Evolutionary conservation across 108 stramenopile genomes (phyloP), one percentile per base, ranked within the genome.

Genomic region (Cyclostephanos tholiformis): DNA sequence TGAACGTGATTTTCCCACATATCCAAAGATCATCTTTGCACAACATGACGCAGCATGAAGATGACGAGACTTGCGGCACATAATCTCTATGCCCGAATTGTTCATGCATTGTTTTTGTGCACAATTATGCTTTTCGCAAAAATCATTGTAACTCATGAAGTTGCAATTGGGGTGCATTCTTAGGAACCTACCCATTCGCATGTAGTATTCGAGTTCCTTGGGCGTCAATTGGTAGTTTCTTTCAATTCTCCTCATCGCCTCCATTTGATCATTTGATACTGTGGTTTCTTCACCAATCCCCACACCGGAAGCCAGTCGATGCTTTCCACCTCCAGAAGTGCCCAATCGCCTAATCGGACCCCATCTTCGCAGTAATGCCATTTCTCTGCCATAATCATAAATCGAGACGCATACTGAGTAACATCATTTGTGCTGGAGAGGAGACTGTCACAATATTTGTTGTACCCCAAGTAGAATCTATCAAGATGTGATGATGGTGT

Each of bases 251-350:
- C 25, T 53, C 52, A 53, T 53, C 1, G 52, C 6, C 25, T 53
- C 52, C 52, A 53, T 53, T 25, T 20, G 25, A 53, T 53, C 52
- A 53, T 53, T 25, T 20, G 25, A 53, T 53, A 53, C 52, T 25
- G 25, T 25, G 52, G 52, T n/a, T 8, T 53, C n/a, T n/a, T n/a
- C n/a, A n/a, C n/a, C 6, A 53, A 8, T 6, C 52, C 19, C 52
- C 52, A 53, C 52, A 53, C 52, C 6, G 52, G 6, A 5, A 53
- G 1, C 52, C 52, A 53, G 7, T 53, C 52, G 7, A 53, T n/a
- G 6, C 23, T 25, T 53, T 53, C 52, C 0, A 53, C 52, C 17
- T 53, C 52, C 7, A 53, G 17, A 6, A 53, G 0, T 1, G 52
- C 20, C 52, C 52, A 53, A 25, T 53, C 52, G 25, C 4, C 52